A percentile compares a stretch with the other conserved stretches of the same genome.
Conservation (phyloP, 208 protist genomes). For the Leishmania gerbilli region DNA sequence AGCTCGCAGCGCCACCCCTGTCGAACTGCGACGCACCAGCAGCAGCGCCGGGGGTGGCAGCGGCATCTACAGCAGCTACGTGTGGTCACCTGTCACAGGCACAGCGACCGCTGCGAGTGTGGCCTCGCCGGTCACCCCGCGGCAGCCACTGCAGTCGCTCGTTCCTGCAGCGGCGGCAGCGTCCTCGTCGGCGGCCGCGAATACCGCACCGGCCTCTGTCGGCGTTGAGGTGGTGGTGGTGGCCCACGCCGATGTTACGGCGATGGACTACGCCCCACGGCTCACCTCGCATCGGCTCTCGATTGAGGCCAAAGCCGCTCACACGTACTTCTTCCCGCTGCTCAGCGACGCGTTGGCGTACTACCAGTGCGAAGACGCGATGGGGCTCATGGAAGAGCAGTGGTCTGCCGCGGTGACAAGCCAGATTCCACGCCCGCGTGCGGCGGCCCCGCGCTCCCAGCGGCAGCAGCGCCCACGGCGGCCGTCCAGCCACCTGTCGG, state of each 20-base stretch:
- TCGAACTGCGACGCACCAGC: not conserved
- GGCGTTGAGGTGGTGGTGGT: conserved; percentile 78
- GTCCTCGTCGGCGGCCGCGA: not conserved
- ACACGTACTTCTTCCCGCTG: conserved; percentile 63
- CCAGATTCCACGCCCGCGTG: conserved; percentile 21
- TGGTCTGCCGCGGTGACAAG: conserved; percentile 33
- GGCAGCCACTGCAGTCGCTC: not conserved
- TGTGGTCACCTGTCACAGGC: conserved; percentile 14
- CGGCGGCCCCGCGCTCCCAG: not conserved
- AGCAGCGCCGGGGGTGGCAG: not conserved
- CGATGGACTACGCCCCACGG: conserved; percentile 66
- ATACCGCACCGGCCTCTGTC: not conserved
- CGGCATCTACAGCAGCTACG: not conserved
- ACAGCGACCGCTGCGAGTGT: conserved; percentile 3
- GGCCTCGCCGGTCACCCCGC: not conserved
- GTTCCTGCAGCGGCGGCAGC: not conserved
- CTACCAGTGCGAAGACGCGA: conserved; percentile 56
- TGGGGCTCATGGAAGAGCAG: conserved; percentile 47
- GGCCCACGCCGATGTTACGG: conserved; percentile 61
- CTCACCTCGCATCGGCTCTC: conserved; percentile 67
- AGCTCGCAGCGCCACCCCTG: not conserved
- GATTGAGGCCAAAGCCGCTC: conserved; percentile 57
- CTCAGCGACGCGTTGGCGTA: conserved; percentile 44
- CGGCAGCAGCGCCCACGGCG: not conserved
- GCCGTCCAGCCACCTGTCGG: not conserved